A percentile compares a stretch with the other conserved stretches of the same genome.
Conservation (phyloP, 306 rosid genomes). For the Quercus rubra region DNA sequence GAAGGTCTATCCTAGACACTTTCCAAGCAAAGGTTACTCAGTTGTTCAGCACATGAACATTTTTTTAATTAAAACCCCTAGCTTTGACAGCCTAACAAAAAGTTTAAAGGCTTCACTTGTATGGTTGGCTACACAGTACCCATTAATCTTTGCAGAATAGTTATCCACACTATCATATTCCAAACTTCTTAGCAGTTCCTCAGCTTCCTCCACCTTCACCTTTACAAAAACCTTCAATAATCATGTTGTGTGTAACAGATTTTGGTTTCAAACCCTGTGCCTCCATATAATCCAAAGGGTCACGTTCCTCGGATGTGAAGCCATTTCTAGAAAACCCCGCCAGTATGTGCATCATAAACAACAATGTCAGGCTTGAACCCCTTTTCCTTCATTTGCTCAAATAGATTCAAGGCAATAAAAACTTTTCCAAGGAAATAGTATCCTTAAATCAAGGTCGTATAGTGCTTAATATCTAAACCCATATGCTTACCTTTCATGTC, state of each 20-base stretch:
- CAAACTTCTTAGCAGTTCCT: conserved; percentile 37
- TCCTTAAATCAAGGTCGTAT: conserved; percentile 72
- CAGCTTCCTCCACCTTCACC: conserved; percentile 63
- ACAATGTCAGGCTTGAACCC: conserved; percentile 67
- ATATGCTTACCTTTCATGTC: conserved; percentile 54
- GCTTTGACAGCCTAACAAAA: conserved; percentile 40
- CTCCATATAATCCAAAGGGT: conserved; percentile 52
- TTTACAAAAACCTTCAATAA: conserved; percentile 69
- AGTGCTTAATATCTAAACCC: conserved; percentile 62
- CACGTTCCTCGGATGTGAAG: conserved; percentile 25
- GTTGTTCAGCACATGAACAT: conserved; percentile 41
- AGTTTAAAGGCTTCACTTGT: conserved; percentile 44
- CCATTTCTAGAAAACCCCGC: conserved; percentile 60
- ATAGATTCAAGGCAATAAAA: conserved; percentile 32
- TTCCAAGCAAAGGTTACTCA: conserved; percentile 48
- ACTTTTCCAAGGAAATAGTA: conserved; percentile 43
- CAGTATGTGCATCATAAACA: conserved; percentile 60
- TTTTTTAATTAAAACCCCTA: conserved; percentile 33
- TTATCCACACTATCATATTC: conserved; percentile 48
- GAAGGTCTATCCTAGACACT: conserved; percentile 33
- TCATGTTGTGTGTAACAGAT: conserved; percentile 46
- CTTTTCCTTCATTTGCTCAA: conserved; percentile 49
- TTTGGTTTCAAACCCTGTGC: conserved; percentile 49
- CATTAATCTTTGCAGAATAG: conserved; percentile 61
- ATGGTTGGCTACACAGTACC: conserved; percentile 59